These are phyloP conservation scores for Euptelea pleiosperma DNA, from an alignment of 164 flowering plant genomes.

Conservation along the genomic window DNA sequence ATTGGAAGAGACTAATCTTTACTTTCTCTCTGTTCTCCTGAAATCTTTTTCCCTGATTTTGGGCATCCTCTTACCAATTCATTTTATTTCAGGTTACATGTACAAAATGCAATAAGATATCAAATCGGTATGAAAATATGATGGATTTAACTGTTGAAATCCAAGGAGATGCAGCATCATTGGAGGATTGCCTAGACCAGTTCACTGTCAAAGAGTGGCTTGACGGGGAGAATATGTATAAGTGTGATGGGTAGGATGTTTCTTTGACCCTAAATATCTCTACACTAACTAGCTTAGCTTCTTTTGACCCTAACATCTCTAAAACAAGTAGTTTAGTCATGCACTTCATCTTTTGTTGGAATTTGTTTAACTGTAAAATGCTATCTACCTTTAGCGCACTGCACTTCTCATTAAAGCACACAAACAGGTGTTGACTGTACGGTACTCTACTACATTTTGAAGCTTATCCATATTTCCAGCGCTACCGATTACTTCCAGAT, in stretches of 20 bases:
- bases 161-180: slow-evolving; percentile 79
- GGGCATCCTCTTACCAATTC: background rate
- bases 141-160: slow-evolving; percentile 98
- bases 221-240: slow-evolving; percentile 93
- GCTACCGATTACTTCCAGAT: too few species aligned
- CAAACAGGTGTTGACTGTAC: too few species aligned
- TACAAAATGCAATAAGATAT: slow-evolving; percentile 60
- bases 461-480: too few species aligned
- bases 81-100: slow-evolving; percentile 64
- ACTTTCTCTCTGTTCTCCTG: background rate
- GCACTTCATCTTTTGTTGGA: too few species aligned
- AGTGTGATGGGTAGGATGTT: slow-evolving; percentile 77
- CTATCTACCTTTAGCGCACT: too few species aligned
- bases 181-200: slow-evolving; percentile 87
- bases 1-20: background rate
- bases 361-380: background rate
- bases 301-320: background rate
- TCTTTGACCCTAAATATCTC: background rate
- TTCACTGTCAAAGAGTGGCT: slow-evolving; percentile 84
- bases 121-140: slow-evolving; percentile 91
- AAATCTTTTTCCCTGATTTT: background rate
- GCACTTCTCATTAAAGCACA: too few species aligned
- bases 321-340: background rate
- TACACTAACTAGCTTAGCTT: background rate
- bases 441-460: too few species aligned